Base-by-base conservation (phyloP, 2,329 filamentous ascomycete species). In the Sodiomyces alkalinus region DNA sequence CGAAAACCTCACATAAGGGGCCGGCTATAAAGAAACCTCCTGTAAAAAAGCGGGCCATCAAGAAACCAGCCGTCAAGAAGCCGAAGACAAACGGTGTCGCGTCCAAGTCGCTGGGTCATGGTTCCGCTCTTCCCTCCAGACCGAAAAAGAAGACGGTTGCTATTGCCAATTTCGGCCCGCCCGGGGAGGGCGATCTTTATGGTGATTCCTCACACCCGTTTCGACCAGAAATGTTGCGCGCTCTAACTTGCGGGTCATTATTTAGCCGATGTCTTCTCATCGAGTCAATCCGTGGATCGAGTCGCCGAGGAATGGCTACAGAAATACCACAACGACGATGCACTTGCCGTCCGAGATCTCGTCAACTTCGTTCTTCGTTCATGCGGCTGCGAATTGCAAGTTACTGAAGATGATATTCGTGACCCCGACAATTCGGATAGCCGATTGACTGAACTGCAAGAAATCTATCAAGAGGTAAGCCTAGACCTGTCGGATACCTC, bases 341-440 rank as follows among this genome's bases (percentile, higher is more conserved):
- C 62, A 11, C 55, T 50, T 17, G 69, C 71, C 8, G 54, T 77
- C 37, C 62, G 64, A 11, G 71, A 77, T 27, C 53, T 79, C 30
- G 64, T 80, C 41, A 79, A 78, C 50, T 75, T 73, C 39, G 64
- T 78, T 19, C 52, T 80, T 20, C 66, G 70, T 43, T 68, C 80
- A 36, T 74, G 86, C 12, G 90, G 90, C 17, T 92, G 86, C 48
- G 72, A 82, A 30, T 63, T 81, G 30, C 68, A 79, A 39, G 71
- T 98, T 30, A 79, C 76, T 7, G 68, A 71, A 21, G 75, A 90
- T 46, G 85, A 96, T 48, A 81, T 94, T 38, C 74, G 77, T 39
- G 87, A 98, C 47, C 74, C 83, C 6, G 90, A 98, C 48, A 85
- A 90, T 45, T 81, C 78, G 26, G 72, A 80, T 12, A 75, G 74